Base-by-base conservation (phyloP, 192 early-diverging fungal genomes). In the Backusella tarrabulga region DNA sequence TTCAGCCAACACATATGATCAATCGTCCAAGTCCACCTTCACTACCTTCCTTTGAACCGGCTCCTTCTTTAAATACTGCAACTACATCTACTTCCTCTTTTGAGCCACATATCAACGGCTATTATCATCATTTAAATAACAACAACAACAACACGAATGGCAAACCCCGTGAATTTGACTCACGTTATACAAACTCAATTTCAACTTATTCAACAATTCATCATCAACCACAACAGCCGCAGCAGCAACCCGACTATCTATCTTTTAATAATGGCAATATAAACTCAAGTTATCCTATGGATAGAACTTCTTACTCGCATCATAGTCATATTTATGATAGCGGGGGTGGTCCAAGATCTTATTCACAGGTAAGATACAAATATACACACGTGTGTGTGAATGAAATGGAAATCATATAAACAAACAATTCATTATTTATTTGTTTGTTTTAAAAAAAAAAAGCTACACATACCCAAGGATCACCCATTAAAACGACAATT, bases 391-490 rank as follows among this genome's bases (percentile, higher is more conserved):
- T 71, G 23, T 71, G 40, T 40, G 38, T 29, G 26, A 68, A 68
- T n/a, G 19, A 68, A 68, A 68, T n/a, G 35, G 17, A 32, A 29
- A 21, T 56, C 7, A 29, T 26, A 67, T 67, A 32, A 67, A 14
- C 17, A 56, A 14, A 67, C 32, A 3, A 32, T 19, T 36, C 26
- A 32, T 32, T 42, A 21, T 50, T 50, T 50, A 50, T 50, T 50
- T 50, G 46, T 50, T n/a, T n/a, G n/a, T 50, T 50, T 50, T 38
- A 74, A 9, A 74, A 74, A 63, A 35, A 32, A 19, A 67, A 7
- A 26, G 38, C 56, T 67, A 38, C 73, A 66, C 23, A 75, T 42
- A 26, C 73, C 54, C n/a, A 67, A 26, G n/a, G 74, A 76, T 32
- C 35, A 76, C 15, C 42, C 67, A 44, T 44, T 68, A 50, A 66